Evolutionary conservation across 169 alveolate species (phyloP).

Genomic region (Babesia microti): DNA sequence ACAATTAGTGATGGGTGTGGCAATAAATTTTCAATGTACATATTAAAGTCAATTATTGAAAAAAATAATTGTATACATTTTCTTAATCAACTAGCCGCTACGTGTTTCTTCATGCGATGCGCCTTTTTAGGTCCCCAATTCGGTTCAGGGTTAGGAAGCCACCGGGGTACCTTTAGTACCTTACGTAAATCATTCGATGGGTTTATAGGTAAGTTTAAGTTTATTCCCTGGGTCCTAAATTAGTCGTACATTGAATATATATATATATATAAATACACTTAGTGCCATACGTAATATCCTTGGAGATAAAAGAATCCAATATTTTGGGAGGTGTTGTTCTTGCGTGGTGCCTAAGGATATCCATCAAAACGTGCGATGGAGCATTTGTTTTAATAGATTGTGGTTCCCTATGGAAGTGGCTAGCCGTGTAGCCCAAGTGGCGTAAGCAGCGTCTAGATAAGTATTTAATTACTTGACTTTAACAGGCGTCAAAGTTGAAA

Average conservation of each 20-base stretch:
- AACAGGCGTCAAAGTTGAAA: conserved; percentile 35
- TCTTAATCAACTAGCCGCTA: no score
- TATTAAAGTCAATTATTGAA: no score
- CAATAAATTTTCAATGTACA: no score
- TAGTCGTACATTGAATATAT: neutral
- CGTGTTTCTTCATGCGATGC: no score
- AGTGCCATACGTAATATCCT: neutral
- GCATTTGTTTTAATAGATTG: conserved; percentile 78
- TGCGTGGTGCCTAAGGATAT: conserved; percentile 58
- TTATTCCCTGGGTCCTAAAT: conserved; percentile 22
- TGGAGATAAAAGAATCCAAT: neutral
- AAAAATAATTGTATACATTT: no score
- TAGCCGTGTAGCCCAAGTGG: conserved; percentile 70
- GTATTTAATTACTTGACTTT: conserved; percentile 13
- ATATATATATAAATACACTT: neutral
- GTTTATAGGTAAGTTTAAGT: conserved; percentile 3
- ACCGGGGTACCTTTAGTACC: conserved; percentile 31
- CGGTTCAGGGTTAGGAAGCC: conserved; percentile 38
- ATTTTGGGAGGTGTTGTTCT: conserved; percentile 8
- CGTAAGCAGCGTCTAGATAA: conserved; percentile 14
- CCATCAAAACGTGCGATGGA: conserved; percentile 75
- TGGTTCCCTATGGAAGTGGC: conserved; percentile 81
- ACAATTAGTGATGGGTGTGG: no score
- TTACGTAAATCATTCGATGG: neutral
- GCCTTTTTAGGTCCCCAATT: conserved; percentile 49